phyloP scores from a whole-genome alignment of 2,329 filamentous ascomycete species.

The Sporothrix dimorphospora region DNA sequence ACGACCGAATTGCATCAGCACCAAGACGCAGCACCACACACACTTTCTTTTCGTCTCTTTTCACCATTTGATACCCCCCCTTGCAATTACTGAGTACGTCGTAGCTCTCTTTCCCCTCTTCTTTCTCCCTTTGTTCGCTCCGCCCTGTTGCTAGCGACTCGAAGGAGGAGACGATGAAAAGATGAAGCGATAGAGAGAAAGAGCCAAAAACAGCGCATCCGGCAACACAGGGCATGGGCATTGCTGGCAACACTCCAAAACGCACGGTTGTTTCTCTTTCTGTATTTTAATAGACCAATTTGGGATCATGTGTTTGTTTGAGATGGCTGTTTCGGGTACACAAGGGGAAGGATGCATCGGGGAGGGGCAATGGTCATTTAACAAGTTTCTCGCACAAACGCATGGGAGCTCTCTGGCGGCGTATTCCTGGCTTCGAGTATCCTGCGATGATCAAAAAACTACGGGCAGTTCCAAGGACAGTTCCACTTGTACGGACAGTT shows the following conservation, averaged over 20 bases:
- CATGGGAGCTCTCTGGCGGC: background rate
- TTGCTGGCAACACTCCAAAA: too few species aligned
- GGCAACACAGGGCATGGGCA: too few species aligned
- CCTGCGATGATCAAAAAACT: constrained; percentile 2
- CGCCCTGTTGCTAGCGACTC: too few species aligned
- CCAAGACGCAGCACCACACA: background rate
- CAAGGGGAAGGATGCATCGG: constrained; percentile 4
- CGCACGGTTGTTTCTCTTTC: too few species aligned
- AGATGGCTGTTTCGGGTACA: constrained; percentile 20
- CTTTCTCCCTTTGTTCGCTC: too few species aligned
- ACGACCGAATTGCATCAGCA: background rate
- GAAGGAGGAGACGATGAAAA: too few species aligned
- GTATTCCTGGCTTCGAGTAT: background rate
- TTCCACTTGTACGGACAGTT: background rate
- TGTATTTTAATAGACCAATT: background rate
- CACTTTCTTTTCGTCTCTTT: background rate
- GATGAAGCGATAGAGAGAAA: too few species aligned
- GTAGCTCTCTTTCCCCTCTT: too few species aligned
- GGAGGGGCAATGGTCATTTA: constrained; percentile 11
- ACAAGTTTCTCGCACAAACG: background rate
- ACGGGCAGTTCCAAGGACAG: background rate
- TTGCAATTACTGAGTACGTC: background rate
- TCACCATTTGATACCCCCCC: background rate
- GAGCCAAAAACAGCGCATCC: too few species aligned
- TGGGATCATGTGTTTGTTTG: constrained; percentile 6